Base-by-base conservation (phyloP, 495 filamentous ascomycete species). In the Penicillium coffeae region DNA sequence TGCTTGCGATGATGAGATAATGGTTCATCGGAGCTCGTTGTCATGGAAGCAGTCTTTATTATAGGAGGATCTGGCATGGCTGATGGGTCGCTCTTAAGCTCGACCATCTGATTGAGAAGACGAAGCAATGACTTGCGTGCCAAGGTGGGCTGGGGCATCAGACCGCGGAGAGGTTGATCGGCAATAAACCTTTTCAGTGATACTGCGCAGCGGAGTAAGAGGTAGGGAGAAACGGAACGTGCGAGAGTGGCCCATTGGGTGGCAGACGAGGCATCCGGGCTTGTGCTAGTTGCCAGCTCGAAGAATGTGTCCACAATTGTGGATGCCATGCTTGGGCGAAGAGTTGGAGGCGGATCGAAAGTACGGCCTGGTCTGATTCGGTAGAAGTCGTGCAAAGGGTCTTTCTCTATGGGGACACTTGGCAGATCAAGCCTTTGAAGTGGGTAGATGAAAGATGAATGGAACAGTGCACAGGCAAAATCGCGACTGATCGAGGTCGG, bases 151-250 rank as follows among this genome's bases (percentile, higher is more conserved):
- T 94, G 89, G 22, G 93, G 93, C 85, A 93, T 91, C n/a, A 83
- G 73, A 0, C 93, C 94, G 13, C 93, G 77, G 9, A 98, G 73
- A 13, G 93, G 93, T 58, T 96, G 93, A 65, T 98, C 93, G 4
- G 90, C 86, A 38, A 92, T 85, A 58, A 95, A 96, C 3, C 83
- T 73, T 41, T 89, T 82, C 21, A 98, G 64, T 1, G 89, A 82
- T 7, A 95, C 71, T 1, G 87, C 89, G 19, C 82, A 82, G 4
- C 93, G 84, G 3, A 95, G 75, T 40, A 97, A 88, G 0, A 97
- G 73, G 53, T 89, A 93, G 0, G 91, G 90, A 2, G 88, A 85
- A 2, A 86, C 81, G 1, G 86, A 86, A 55, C 83, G 78, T 0
- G 92, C 87, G 18, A 98, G 80, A 7, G 81, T 64, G 32, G 81